phyloP scores from a whole-genome alignment of 2,329 filamentous ascomycete genomes.

The Xylaria sp. region DNA sequence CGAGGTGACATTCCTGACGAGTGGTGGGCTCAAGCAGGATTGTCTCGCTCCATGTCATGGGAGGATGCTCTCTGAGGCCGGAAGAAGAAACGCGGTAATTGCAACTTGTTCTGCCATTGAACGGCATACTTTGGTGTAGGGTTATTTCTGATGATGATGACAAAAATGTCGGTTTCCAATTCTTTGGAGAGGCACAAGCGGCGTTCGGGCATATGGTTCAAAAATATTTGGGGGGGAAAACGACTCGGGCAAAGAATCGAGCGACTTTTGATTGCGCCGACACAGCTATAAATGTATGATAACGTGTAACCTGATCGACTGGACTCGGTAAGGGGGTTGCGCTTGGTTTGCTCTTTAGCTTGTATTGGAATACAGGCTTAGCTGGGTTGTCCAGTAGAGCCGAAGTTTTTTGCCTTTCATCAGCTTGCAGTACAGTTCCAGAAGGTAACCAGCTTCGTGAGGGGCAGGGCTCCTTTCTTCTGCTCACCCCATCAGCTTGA shows the following conservation, averaged over 20 bases:
- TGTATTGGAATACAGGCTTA: no score
- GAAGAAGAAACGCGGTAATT: background rate
- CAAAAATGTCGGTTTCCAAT: background rate
- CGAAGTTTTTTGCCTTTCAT: background rate
- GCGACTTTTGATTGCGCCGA: background rate
- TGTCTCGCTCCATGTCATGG: conserved; percentile 67
- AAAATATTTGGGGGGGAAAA: conserved; percentile 14
- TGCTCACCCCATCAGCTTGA: background rate
- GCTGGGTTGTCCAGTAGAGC: no score
- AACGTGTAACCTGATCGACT: conserved; percentile 24
- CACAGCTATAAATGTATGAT: conserved; percentile 28
- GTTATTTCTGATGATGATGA: background rate
- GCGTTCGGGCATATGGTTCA: conserved; percentile 13
- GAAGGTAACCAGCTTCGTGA: background rate
- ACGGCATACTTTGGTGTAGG: background rate
- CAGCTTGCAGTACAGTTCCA: background rate
- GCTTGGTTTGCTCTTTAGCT: no score
- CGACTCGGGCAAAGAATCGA: background rate
- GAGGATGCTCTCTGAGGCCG: conserved; percentile 48
- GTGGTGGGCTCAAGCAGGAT: conserved; percentile 80
- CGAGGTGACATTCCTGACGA: conserved; percentile 83
- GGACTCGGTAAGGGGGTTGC: background rate
- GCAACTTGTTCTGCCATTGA: background rate
- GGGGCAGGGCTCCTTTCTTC: background rate
- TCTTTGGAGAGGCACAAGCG: conserved; percentile 6